Evolutionary conservation across 768 basidiomycete genomes (phyloP).

Genomic region (Rickenella mellea): DNA sequence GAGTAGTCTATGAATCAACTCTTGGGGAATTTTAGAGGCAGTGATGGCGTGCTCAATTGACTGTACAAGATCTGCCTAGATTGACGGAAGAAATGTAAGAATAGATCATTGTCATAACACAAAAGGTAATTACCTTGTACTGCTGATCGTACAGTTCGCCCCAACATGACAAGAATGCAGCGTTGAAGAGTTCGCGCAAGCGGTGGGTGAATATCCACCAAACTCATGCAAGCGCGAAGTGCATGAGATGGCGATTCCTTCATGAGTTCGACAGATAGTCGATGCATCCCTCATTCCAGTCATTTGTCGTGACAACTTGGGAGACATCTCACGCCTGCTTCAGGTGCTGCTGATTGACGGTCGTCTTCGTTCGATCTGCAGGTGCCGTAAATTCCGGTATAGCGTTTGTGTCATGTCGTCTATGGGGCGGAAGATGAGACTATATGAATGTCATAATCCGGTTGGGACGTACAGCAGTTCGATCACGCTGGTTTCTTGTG

Average conservation of each 20-base stretch:
- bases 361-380: conserved; percentile 73
- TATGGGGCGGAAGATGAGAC: no score
- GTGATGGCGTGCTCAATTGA: conserved; percentile 82
- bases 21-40: conserved; percentile 67
- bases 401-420: conserved; percentile 40
- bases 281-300: conserved; percentile 94
- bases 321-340: conserved; percentile 95
- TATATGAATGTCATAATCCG: no score
- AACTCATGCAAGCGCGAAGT: conserved; percentile 89
- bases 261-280: conserved; percentile 91
- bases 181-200: conserved; percentile 95
- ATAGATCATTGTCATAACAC: not conserved
- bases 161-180: conserved; percentile 98
- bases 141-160: conserved; percentile 89
- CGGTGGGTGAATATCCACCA: conserved; percentile 86
- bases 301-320: conserved; percentile 63
- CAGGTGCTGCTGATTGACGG: conserved; percentile 93
- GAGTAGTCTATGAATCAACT: conserved; percentile 83
- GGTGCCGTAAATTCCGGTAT: conserved; percentile 70
- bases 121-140: conserved; percentile 60
- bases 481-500: conserved; percentile 70
- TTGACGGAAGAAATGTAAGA: conserved; percentile 7
- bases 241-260: conserved; percentile 97
- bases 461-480: conserved; percentile 47
- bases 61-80: conserved; percentile 89